Base-by-base conservation (phyloP, 495 filamentous ascomycete species). In the Aspergillus heteromorphus region DNA sequence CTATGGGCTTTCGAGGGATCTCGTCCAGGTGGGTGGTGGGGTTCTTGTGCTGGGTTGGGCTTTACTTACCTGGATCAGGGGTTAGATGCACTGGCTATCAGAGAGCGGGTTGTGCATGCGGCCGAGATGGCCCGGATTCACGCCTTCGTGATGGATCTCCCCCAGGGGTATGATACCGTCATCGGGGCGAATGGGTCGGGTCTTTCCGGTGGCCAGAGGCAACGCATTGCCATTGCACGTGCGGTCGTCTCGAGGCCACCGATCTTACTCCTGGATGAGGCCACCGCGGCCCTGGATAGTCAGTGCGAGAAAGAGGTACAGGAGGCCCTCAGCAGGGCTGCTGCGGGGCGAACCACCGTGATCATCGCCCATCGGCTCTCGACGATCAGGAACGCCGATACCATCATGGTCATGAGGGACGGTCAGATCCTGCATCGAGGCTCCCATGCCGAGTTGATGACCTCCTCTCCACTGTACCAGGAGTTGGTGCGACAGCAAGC, bases 291-390 rank as follows among this genome's bases (percentile, higher is more conserved):
- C 50, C 65, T 84, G 21, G 81, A 84, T 57, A 71, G 73, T 11
- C 64, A 73, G 62, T 88, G 85, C 1, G 89, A 93, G 58, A 74
- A 81, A 45, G 74, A 81, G 51, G 89, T 92, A 40, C 88, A 91
- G 64, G 73, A 80, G 25, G 85, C 86, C 6, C 74, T 91, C 45
- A 55, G 70, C 2, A 57, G 55, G 10, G 67, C 69, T 21, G 70
- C 70, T 29, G 43, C 40, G 1, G 61, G 62, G 18, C 63, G 65
- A 10, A 80, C 76, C 7, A 58, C 73, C 1, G 60, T 81, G 14
- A 69, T 70, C 6, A 70, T 81, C 42, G 78, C 77, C 0, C 78
- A 82, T 65, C 63, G 79, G 14, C 65, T 81, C 8, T 73, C 66
- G n/a, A 79, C 77, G 0, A 67, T 78, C 18, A 51, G 62, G 30